Conservation (phyloP, 176 grass and related monocot genomes). For the Phragmites australis region DNA sequence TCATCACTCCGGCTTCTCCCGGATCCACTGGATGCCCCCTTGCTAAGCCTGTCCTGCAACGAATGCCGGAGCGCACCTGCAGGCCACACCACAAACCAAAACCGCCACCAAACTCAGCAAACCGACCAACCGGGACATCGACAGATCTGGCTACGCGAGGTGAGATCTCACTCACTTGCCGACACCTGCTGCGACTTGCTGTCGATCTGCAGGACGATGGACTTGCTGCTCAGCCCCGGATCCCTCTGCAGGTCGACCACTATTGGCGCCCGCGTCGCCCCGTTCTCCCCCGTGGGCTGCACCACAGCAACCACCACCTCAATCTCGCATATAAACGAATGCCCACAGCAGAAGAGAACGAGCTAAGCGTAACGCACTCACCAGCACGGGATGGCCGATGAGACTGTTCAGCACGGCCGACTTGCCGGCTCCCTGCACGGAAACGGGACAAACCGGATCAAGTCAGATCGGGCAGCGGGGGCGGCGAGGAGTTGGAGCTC, state of each 20-base stretch:
- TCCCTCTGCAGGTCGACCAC: slow-evolving; percentile 78
- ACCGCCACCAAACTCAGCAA: slow-evolving; percentile 33
- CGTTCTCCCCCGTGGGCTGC: slow-evolving; percentile 97
- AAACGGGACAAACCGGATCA: slow-evolving; percentile 22
- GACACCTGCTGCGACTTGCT: slow-evolving; percentile 99
- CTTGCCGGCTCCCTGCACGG: slow-evolving; percentile 85
- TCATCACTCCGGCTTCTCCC: slow-evolving; percentile 65
- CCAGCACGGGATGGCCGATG: slow-evolving; percentile 94
- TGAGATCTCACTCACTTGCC: slow-evolving; percentile 81
- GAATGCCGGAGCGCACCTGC: slow-evolving; percentile 94
- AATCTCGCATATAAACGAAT: slow-evolving; percentile 21
- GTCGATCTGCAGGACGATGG: slow-evolving; percentile 89
- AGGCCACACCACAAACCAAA: slow-evolving; percentile 4
- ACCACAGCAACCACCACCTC: slow-evolving; percentile 23
- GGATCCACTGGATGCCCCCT: slow-evolving; percentile 58
- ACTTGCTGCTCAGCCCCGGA: slow-evolving; percentile 77
- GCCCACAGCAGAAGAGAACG: neutral
- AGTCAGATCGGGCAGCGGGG: slow-evolving; percentile 31
- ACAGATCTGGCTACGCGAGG: slow-evolving; percentile 26
- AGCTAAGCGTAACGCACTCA: slow-evolving; percentile 41
- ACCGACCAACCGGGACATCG: slow-evolving; percentile 33
- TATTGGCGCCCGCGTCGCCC: slow-evolving; percentile 87
- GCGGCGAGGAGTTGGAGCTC: neutral
- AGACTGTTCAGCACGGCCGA: slow-evolving; percentile 93
- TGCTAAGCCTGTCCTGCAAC: slow-evolving; percentile 88